phyloP scores from a whole-genome alignment of 2,329 filamentous ascomycete genomes.

The Monosporascus sp. region DNA sequence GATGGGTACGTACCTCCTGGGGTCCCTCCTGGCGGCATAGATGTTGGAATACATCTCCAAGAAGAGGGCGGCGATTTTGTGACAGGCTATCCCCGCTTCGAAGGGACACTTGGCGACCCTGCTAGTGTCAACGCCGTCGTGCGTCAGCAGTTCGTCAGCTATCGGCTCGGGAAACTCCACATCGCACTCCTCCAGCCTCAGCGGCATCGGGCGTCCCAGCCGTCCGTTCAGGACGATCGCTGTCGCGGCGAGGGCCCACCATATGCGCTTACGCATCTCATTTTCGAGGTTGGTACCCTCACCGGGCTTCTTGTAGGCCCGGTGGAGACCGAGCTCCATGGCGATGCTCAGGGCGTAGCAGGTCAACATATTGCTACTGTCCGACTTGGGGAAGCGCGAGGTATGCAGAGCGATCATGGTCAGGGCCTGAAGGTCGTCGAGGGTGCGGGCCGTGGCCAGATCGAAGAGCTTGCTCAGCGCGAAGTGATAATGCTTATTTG shows the following conservation, averaged over 20 bases:
- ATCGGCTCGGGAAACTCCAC: conserved; percentile 69
- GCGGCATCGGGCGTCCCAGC: conserved; percentile 70
- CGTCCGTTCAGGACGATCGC: conserved; percentile 67
- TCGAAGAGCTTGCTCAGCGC: conserved; percentile 63
- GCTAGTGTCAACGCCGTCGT: conserved; percentile 55
- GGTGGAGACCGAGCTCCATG: conserved; percentile 70
- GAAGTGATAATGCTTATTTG: conserved; percentile 75
- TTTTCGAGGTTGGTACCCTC: conserved; percentile 55
- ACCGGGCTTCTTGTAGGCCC: conserved; percentile 51
- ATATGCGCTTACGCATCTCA: conserved; percentile 71
- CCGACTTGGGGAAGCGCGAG: conserved; percentile 73
- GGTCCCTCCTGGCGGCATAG: conserved; percentile 63
- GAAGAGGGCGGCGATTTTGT: conserved; percentile 60
- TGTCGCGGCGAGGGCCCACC: conserved; percentile 66
- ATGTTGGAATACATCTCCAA: conserved; percentile 71
- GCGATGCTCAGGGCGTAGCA: conserved; percentile 62
- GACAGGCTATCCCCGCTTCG: conserved; percentile 58
- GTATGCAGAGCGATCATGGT: conserved; percentile 67
- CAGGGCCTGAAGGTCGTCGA: conserved; percentile 68
- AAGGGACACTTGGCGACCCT: conserved; percentile 58
- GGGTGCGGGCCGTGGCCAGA: conserved; percentile 53
- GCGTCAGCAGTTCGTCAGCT: conserved; percentile 63
- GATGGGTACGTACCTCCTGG: conserved; percentile 56
- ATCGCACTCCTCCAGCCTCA: conserved; percentile 71
- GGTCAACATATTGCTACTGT: conserved; percentile 64